Evolutionary conservation across 2,329 filamentous ascomycete genomes (phyloP), one percentile per base, ranked within the genome.

Genomic region (Hypoxylon sp.): DNA sequence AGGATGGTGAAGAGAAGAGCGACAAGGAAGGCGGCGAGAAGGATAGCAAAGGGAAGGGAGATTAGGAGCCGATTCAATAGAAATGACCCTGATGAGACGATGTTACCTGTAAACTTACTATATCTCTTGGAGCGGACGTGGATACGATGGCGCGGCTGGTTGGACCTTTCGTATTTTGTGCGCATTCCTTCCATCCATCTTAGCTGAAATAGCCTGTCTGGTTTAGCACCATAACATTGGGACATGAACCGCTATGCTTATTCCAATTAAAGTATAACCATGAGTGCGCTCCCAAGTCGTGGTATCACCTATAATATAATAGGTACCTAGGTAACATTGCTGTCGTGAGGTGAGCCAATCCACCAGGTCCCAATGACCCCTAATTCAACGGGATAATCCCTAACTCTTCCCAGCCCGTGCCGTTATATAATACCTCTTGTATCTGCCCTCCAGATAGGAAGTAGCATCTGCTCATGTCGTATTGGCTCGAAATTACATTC

Each of bases 391-490:
- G 54, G 39, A 56, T 49, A 43, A 41, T 54, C 17, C 56, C 56
- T 6, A 59, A 26, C 46, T 54, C 56, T 41, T 54, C 32, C 50
- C 49, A 59, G 15, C 49, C 50, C 24, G 50, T 59, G 10, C 56
- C 56, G 22, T 59, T 54, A 30, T 48, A 59, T 19, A 54, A 49
- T 1, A 59, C 56, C 41, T 59, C 56, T n/a, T 50, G 50, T 8
- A 59, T 32, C 32, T 49, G 49, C 11, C 56, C 56, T 8, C 56
- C 50, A 10, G 56, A 59, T 17, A 59, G 20, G 43, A 59, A 59
- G 37, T 59, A 59, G 19, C 56, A 59, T 49, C 56, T 59, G 15
- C 56, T 59, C 56, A 59, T 59, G 49, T 59, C 56, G 13, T 59
- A 49, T 34, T 34, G 28, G 22, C 43, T 49, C 20, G 56, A 54